A percentile compares a stretch with the other conserved stretches of the same genome.
These are phyloP conservation scores for Colletotrichum truncatum DNA, from an alignment of 2,329 filamentous ascomycete genomes.

Conservation along the genomic window DNA sequence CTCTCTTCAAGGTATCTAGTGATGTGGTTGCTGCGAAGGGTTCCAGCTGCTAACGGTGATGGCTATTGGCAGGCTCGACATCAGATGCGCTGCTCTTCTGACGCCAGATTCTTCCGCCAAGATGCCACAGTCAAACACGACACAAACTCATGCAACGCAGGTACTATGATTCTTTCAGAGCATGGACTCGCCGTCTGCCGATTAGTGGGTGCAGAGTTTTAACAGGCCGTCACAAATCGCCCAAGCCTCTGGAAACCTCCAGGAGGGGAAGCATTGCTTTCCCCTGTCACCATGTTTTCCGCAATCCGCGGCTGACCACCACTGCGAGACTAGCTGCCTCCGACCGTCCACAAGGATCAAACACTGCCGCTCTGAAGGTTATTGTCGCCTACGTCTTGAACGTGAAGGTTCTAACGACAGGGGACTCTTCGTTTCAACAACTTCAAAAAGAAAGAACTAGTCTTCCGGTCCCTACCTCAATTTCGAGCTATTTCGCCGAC, in stretches of 20 bases:
- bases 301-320: not conserved
- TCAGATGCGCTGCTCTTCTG: not conserved
- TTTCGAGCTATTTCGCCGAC: not conserved
- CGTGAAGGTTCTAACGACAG: not conserved
- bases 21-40: not conserved
- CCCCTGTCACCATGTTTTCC: not conserved
- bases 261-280: not conserved
- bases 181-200: not conserved
- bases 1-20: not conserved
- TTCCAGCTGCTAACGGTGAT: not conserved
- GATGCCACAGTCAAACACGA: not conserved
- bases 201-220: not conserved
- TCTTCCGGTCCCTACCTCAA: not conserved
- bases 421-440: not conserved
- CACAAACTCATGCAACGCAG: not conserved
- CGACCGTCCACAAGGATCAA: not conserved
- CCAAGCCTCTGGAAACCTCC: not conserved
- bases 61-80: not conserved
- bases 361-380: not conserved
- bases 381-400: not conserved
- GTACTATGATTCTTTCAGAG: not conserved
- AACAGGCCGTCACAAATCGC: not conserved
- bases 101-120: not conserved
- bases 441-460: not conserved
- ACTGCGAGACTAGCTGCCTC: not conserved